Evolutionary conservation across 148 eudicot genomes (phyloP).

Genomic region (Rhododendron henanense): DNA sequence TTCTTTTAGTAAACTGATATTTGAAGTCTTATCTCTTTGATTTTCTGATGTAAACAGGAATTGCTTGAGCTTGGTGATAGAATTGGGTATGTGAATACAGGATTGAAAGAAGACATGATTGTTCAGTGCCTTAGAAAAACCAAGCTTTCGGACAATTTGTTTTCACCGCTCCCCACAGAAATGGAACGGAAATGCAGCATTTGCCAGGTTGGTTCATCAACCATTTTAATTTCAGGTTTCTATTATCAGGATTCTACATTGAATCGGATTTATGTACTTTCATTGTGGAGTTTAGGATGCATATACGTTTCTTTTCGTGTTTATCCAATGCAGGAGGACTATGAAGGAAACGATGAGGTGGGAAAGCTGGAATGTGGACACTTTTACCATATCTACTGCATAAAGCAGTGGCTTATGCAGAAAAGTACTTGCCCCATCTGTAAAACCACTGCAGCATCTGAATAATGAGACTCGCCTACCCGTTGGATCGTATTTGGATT

Average conservation of each 20-base stretch:
- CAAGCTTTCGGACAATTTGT: constrained; percentile 34
- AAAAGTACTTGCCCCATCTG: constrained; percentile 70
- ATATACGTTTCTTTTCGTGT: background rate
- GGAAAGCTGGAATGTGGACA: constrained; percentile 69
- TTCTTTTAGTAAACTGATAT: background rate
- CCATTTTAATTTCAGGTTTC: background rate
- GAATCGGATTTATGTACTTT: background rate
- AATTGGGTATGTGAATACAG: constrained; percentile 84
- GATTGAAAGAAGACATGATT: constrained; percentile 76
- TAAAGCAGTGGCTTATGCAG: constrained; percentile 63
- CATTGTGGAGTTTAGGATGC: background rate
- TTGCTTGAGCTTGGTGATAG: constrained; percentile 89
- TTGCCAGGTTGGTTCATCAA: constrained; percentile 50
- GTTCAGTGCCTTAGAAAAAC: constrained; percentile 60
- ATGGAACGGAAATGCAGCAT: constrained; percentile 74
- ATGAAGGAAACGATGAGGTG: constrained; percentile 51
- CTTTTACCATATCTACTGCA: constrained; percentile 57
- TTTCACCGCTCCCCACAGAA: constrained; percentile 31
- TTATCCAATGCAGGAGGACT: constrained; percentile 51
- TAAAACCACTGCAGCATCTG: constrained; percentile 49
- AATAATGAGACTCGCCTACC: background rate
- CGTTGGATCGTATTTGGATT: background rate
- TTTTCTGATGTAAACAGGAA: constrained; percentile 41
- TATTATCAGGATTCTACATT: background rate
- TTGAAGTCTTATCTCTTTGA: background rate